Evolutionary conservation across 1,284 basidiomycete species (phyloP), one percentile per base, ranked within the genome.

Genomic region (Tilletia setariae): DNA sequence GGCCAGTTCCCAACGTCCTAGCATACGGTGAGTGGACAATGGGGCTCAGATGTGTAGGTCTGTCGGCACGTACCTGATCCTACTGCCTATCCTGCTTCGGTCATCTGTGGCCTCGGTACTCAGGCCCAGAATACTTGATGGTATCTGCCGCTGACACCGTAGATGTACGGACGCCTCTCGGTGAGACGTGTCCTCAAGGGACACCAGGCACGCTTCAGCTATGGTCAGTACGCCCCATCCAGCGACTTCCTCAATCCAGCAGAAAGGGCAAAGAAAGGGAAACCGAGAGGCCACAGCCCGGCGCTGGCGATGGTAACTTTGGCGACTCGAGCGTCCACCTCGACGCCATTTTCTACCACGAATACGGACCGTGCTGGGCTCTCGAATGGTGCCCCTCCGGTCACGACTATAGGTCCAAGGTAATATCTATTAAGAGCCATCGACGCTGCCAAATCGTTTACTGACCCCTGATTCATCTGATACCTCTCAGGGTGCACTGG

Each of bases 321-420:
- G 28, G 25, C 16, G 56, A 61, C 28, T 61, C 56, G 8, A 61
- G 28, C 56, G 56, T 61, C 4, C 16, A 25, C 25, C n/a, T 61
- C 8, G 25, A 32, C 11, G 35, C 35, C 28, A 9, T 61, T 19
- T 13, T 61, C 32, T 21, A 61, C 32, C 56, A 61, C 56, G 56
- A 61, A 7, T 61, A 61, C 19, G 56, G 56, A 3, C 25, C 56
- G 7, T 25, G 28, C 9, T 19, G 28, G 30, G n/a, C 28, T 25
- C 8, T 61, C 2, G 56, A 61, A 30, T 61, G 56, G 56, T 61
- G 56, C 21, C 56, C 56, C 3, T n/a, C 23, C 19, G 56, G 56
- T 13, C 56, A 61, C 19, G 56, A 61, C 56, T 61, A 32, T n/a
- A 25, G 56, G 32, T 61, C 56, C 2, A 61, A 61, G 56, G 56